phyloP scores from a whole-genome alignment of 2,329 filamentous ascomycete genomes.

The Shiraia bambusicola region DNA sequence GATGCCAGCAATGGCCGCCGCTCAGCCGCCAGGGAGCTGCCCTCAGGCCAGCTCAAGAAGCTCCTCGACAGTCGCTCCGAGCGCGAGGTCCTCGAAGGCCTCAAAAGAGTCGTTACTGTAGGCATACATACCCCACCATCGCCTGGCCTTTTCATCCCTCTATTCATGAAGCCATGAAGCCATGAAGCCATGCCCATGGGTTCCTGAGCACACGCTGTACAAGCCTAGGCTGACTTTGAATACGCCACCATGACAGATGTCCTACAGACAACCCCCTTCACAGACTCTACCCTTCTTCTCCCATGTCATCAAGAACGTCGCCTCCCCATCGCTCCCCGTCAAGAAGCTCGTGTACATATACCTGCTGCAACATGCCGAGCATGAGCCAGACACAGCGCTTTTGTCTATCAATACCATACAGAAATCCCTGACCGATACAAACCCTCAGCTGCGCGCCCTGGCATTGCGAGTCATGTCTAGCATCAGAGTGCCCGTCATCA shows the following conservation, averaged over 20 bases:
- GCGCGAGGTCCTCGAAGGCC: slow-evolving; percentile 85
- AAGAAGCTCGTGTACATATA: slow-evolving; percentile 99
- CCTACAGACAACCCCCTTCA: slow-evolving; percentile 76
- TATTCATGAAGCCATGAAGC: no score
- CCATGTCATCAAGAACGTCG: slow-evolving; percentile 97
- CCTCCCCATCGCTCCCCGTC: slow-evolving; percentile 88
- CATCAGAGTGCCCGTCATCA: slow-evolving; percentile 95
- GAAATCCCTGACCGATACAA: slow-evolving; percentile 90
- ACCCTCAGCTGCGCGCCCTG: slow-evolving; percentile 85
- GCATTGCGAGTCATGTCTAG: slow-evolving; percentile 96
- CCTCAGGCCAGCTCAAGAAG: slow-evolving; percentile 87
- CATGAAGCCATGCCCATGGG: no score
- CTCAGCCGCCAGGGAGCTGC: slow-evolving; percentile 64
- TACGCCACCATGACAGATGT: no score
- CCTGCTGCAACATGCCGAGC: slow-evolving; percentile 92
- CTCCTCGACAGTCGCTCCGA: slow-evolving; percentile 92
- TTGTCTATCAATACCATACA: slow-evolving; percentile 99
- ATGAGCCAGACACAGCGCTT: slow-evolving; percentile 91
- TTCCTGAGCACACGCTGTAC: slow-evolving; percentile 18
- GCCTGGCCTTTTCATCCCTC: slow-evolving; percentile 2
- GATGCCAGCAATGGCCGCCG: slow-evolving; percentile 66
- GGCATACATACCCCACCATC: slow-evolving; percentile 32
- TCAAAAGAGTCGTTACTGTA: slow-evolving; percentile 87
- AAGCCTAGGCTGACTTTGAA: no score
- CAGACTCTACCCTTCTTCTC: slow-evolving; percentile 87